These are phyloP conservation scores for Gaeumannomyces tritici DNA, from an alignment of 2,329 filamentous ascomycete species.

Conservation along the genomic window DNA sequence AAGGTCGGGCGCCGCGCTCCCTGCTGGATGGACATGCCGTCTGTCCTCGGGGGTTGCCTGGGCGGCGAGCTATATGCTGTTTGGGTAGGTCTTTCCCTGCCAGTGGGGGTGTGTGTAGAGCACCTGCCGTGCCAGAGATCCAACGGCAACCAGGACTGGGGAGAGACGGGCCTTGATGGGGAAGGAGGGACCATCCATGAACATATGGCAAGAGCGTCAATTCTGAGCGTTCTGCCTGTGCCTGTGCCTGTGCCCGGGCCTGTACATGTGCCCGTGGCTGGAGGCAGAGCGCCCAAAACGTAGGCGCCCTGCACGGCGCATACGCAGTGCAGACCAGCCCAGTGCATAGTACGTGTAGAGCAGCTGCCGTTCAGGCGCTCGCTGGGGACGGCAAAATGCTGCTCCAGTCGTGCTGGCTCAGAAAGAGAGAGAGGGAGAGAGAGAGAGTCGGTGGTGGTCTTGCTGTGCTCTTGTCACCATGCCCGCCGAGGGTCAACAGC, in stretches of 20 bases:
- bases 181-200: background rate
- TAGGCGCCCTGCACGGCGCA: too few relatives aligned
- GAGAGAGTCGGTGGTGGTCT: too few relatives aligned
- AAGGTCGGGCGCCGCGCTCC: background rate
- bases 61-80: background rate
- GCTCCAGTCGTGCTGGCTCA: too few relatives aligned
- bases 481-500: background rate
- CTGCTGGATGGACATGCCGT: background rate
- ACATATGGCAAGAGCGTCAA: background rate
- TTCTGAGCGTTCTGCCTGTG: too few relatives aligned
- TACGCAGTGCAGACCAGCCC: too few relatives aligned
- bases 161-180: background rate
- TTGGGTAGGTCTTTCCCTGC: background rate
- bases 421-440: too few relatives aligned
- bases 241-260: too few relatives aligned
- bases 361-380: background rate
- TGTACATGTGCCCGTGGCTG: too few relatives aligned
- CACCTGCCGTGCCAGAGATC: background rate
- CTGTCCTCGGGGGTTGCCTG: background rate
- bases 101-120: background rate
- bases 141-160: background rate
- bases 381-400: background rate
- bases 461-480: background rate
- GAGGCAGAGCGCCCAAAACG: too few relatives aligned
- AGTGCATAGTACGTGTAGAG: too few relatives aligned